Evolutionary conservation across 2,329 filamentous ascomycete genomes (phyloP), one percentile per base, ranked within the genome.

Genomic region (Aphanoascus verrucosus): DNA sequence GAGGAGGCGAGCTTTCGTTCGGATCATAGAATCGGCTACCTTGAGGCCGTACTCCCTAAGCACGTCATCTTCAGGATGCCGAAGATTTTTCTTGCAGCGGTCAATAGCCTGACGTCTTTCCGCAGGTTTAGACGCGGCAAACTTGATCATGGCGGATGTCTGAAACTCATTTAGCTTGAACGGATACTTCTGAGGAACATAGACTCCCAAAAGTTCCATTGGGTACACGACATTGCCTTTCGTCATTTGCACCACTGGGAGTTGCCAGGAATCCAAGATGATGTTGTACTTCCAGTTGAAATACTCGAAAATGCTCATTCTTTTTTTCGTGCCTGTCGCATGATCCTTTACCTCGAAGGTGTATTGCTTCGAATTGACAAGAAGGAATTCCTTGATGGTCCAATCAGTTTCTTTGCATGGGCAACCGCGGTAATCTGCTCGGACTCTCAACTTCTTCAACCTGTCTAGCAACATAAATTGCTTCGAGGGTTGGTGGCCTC

Each of bases 101-200:
- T 82, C 71, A 60, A 97, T 89, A 17, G 85, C 80, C 0, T 66
- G 61, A 59, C 81, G 79, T n/a, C 93, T 86, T 31, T 82, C 66
- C 0, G 67, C 65, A 0, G 93, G 93, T 1, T 84, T 78, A 5
- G 85, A 88, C 3, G 95, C 91, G 0, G 91, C 90, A 62, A 91
- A 88, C 67, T 86, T 91, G 73, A 98, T 96, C 93, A 98, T 98
- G 4, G 78, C 71, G 0, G 84, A 73, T 0, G 91, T 96, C 71
- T 94, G 76, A 0, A 63, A 62, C 52, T 82, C 79, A 49, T 75
- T 76, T 45, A 83, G 65, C 67, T 83, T 84, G 64, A 69, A 76
- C 2, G 70, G 72, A 61, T 80, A 83, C 1, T 77, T 75, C 65
- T 83, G 78, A 35, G 81, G 77, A 3, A 69, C 64, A 41, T 74